phyloP scores from a whole-genome alignment of 2,329 filamentous ascomycete genomes.

The Aspergillus glaucus region DNA sequence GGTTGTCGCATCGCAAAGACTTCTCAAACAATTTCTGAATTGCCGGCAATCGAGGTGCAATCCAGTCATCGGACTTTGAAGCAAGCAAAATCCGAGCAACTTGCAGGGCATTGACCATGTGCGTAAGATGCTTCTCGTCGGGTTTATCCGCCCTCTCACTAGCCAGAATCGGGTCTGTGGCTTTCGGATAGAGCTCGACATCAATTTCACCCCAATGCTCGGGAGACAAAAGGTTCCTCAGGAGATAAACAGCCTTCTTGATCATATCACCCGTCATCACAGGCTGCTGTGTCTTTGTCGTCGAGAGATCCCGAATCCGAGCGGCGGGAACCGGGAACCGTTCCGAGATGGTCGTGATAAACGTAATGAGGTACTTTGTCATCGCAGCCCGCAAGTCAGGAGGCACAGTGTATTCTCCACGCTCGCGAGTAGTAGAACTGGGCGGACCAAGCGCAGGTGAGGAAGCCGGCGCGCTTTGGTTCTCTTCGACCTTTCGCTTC shows the following conservation, averaged over 20 bases:
- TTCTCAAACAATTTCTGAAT: slow-evolving; percentile 89
- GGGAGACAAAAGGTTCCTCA: slow-evolving; percentile 78
- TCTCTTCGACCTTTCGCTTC: slow-evolving; percentile 72
- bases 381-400: slow-evolving; percentile 66
- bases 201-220: slow-evolving; percentile 90
- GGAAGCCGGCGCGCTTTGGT: slow-evolving; percentile 49
- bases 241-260: slow-evolving; percentile 73
- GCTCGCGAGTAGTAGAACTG: slow-evolving; percentile 37
- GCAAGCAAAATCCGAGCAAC: slow-evolving; percentile 85
- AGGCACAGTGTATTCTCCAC: slow-evolving; percentile 63
- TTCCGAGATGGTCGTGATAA: slow-evolving; percentile 85
- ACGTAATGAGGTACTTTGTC: slow-evolving; percentile 91
- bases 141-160: slow-evolving; percentile 76
- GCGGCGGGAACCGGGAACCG: slow-evolving; percentile 70
- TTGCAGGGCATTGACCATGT: slow-evolving; percentile 89
- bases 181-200: slow-evolving; percentile 82
- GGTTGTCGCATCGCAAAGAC: slow-evolving; percentile 76
- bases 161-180: slow-evolving; percentile 77
- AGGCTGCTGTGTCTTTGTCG: slow-evolving; percentile 44
- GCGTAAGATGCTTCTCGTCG: slow-evolving; percentile 78
- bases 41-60: slow-evolving; percentile 66
- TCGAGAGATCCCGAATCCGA: slow-evolving; percentile 53
- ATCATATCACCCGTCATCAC: slow-evolving; percentile 67
- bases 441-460: slow-evolving; percentile 45
- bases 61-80: slow-evolving; percentile 84